Evolutionary conservation across 2,329 filamentous ascomycete genomes (phyloP).

Genomic region (Juglanconis sp.): DNA sequence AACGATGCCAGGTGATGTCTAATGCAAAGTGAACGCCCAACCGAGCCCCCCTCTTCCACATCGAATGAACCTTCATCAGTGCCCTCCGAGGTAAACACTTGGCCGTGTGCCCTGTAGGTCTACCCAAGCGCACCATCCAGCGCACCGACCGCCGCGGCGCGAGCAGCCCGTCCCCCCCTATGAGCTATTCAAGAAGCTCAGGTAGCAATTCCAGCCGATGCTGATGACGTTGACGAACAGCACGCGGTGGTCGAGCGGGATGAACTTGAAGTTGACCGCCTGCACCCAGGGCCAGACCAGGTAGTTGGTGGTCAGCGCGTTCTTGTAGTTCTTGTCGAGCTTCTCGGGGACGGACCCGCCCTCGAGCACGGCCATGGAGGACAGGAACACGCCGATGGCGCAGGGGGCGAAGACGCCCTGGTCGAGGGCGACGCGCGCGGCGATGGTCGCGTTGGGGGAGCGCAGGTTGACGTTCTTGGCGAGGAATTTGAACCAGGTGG

Average conservation of each 20-base stretch:
- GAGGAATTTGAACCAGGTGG: conserved; percentile 82
- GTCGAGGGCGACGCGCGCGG: conserved; percentile 75
- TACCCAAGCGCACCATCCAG: too few relatives aligned
- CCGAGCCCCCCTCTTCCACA: not conserved
- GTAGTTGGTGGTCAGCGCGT: conserved; percentile 78
- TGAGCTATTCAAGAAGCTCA: conserved; percentile 59
- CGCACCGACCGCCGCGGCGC: not conserved
- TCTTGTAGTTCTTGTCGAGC: conserved; percentile 65
- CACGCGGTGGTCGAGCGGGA: conserved; percentile 79
- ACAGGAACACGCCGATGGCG: conserved; percentile 78
- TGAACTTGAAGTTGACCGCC: conserved; percentile 79
- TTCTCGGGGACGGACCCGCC: conserved; percentile 62
- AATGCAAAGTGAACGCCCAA: not conserved
- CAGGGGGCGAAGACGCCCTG: conserved; percentile 81
- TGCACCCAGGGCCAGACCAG: conserved; percentile 86
- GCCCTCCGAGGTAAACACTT: too few relatives aligned
- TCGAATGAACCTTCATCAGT: not conserved
- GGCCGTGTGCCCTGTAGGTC: too few relatives aligned
- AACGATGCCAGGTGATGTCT: not conserved
- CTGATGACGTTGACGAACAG: conserved; percentile 82
- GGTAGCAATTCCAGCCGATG: conserved; percentile 63
- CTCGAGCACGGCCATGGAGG: conserved; percentile 80
- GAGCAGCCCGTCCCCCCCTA: conserved; percentile 17
- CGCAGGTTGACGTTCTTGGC: conserved; percentile 64
- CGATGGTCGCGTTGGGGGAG: conserved; percentile 65